Conservation (phyloP, 768 basidiomycete genomes). For the Pholiota molesta region DNA sequence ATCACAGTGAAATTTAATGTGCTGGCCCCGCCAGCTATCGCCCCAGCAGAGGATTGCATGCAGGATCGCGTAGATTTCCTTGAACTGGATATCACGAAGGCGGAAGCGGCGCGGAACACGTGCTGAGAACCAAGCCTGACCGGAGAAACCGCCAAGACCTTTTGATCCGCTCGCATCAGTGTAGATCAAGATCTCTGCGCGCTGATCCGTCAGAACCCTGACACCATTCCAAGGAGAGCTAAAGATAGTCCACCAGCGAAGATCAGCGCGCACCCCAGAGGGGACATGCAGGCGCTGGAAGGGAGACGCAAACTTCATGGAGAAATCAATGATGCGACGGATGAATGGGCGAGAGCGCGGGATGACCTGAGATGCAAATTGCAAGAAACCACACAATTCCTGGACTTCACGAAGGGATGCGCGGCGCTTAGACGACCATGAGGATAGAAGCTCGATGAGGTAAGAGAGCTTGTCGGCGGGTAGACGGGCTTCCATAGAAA, state of each 20-base stretch:
- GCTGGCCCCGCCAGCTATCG: slow-evolving; percentile 21
- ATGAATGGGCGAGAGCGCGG: slow-evolving; percentile 31
- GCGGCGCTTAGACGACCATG: slow-evolving; percentile 17
- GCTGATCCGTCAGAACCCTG: too few species aligned
- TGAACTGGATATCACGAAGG: slow-evolving; percentile 33
- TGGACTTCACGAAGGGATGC: slow-evolving; percentile 26
- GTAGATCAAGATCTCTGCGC: too few species aligned
- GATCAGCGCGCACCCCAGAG: slow-evolving; percentile 15
- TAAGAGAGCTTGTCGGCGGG: slow-evolving; percentile 12
- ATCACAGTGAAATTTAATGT: slow-evolving; percentile 29
- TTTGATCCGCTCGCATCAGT: slow-evolving; percentile 37
- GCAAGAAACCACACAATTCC: slow-evolving; percentile 33
- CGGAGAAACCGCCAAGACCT: slow-evolving; percentile 30
- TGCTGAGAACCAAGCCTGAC: slow-evolving; percentile 27
- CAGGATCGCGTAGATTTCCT: slow-evolving; percentile 34
- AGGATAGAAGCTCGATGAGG: slow-evolving; percentile 23
- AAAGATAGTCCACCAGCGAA: slow-evolving; percentile 36
- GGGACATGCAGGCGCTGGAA: slow-evolving; percentile 28
- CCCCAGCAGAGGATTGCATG: slow-evolving; percentile 34
- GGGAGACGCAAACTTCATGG: slow-evolving; percentile 24
- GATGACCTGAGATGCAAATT: slow-evolving; percentile 38
- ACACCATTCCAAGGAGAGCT: slow-evolving; percentile 28
- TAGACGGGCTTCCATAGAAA: slow-evolving; percentile 33
- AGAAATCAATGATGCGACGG: slow-evolving; percentile 31
- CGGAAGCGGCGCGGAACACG: slow-evolving; percentile 25